Evolutionary conservation across 805 yeast genomes (phyloP), one percentile per base, ranked within the genome.

Genomic region (Candida nitratophila): DNA sequence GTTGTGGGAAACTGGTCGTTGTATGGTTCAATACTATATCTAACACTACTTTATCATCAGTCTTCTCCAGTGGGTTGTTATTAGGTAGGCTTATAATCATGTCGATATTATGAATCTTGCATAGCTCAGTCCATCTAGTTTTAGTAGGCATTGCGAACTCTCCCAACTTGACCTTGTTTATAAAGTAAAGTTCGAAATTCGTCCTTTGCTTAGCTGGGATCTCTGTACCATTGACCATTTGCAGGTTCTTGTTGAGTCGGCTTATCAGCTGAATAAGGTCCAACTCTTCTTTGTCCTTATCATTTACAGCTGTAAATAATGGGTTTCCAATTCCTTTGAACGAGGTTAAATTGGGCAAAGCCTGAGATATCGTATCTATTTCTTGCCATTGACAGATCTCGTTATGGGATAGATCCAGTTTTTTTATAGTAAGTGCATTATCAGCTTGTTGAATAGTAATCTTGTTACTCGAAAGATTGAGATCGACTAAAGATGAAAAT

Each of bases 111-210:
- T 79, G 66, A 44, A 63, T 65, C 2, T 46, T 35, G 10, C 64
- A 54, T n/a, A 78, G 66, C 22, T 58, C 31, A 3, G 41, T 37
- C 83, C 84, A 81, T 26, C 74, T 55, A 17, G 30, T n/a, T 3
- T 50, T 24, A 21, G 44, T 44, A 5, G 4, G 3, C 3, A 5
- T 11, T 2, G 44, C 31, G 35, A 65, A 51, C 6, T 60, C 56
- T 7, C 55, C 54, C 17, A 53, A 47, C n/a, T 53, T 55, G 0
- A 84, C 76, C 47, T 70, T 70, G 5, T 79, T 69, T 26, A 84
- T 64, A 47, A 84, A 79, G 55, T 74, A 86, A 4, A 85, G 56
- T 57, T 88, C 96, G 1, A 86, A 83, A 50, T 81, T 84, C 6
- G 46, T 50, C 16, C 88, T 67, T 40, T 80, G 84, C 2, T 61